Evolutionary conservation across 352 stramenopile genomes (phyloP), one percentile per base, ranked within the genome.

Genomic region (Halophytophthora polymorphica): DNA sequence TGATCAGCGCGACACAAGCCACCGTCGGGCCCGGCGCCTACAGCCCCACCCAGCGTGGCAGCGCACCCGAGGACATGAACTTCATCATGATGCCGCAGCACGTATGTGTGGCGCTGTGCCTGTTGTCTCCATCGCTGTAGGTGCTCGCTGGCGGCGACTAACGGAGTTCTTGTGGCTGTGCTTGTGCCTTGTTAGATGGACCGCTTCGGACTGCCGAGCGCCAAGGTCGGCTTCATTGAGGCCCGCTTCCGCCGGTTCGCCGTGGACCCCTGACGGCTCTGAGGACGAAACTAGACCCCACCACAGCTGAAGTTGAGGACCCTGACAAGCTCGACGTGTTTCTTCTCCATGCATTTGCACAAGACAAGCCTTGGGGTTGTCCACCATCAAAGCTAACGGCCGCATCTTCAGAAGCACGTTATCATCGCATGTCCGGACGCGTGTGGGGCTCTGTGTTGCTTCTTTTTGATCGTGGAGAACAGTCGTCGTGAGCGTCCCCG

Each of bases 1-100:
- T 90, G 15, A 52, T 61, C 6, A 86, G 74, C 25, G 37, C 73
- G 0, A 88, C 74, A 6, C 62, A 75, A 15, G 65, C 80, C 45
- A 66, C 59, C 0, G 63, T 89, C 2, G 76, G 79, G 1, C 76
- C 79, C 1, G 76, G 73, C 18, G 47, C 73, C 3, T 86, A 87
- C 56, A 83, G 63, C 56, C 56, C 56, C 14, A 61, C 28, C 38
- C 29, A 37, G 12, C 45, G 49, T 43, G 1, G 57, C 45, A 51
- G 33, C 43, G 52, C 60, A 0, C 61, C 68, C 8, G 75, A 86
- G 35, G 69, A 76, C 51, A 64, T 71, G 47, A 87, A 77, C 52
- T 89, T 81, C 34, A 77, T 83, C 56, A 87, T 87, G 78, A 85
- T 83, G 73, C 67, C 71, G 2, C 76, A 85, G 28, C 60, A 85